phyloP scores from a whole-genome alignment of 768 basidiomycete genomes.

The Phaeotremella skinneri region DNA sequence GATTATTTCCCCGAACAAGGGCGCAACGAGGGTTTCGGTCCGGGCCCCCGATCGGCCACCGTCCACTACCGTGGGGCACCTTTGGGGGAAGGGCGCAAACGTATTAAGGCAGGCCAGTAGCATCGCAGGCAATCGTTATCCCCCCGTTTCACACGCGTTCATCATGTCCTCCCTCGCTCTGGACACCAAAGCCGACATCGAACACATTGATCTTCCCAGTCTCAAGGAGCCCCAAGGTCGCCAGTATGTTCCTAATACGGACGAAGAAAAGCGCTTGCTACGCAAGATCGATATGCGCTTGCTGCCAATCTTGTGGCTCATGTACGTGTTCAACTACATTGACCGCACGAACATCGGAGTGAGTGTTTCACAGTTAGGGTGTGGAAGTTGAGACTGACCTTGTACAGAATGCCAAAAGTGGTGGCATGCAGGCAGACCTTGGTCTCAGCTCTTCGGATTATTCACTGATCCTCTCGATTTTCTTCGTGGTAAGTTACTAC shows the following conservation, averaged over 20 bases:
- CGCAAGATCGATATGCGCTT: slow-evolving; percentile 46
- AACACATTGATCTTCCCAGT: slow-evolving; percentile 4
- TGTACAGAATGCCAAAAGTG: slow-evolving; percentile 43
- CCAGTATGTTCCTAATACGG: slow-evolving; percentile 34
- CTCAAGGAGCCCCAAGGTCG: neutral
- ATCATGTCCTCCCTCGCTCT: too few species aligned
- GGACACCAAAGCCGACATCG: slow-evolving; percentile 7
- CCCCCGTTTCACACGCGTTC: too few species aligned
- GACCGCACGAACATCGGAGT: slow-evolving; percentile 47
- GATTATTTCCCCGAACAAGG: too few species aligned
- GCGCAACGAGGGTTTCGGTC: too few species aligned
- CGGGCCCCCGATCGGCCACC: too few species aligned
- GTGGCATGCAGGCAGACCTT: slow-evolving; percentile 47
- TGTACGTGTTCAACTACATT: slow-evolving; percentile 42
- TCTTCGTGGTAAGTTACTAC: slow-evolving; percentile 47
- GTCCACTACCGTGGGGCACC: too few species aligned
- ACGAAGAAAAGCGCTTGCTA: slow-evolving; percentile 41
- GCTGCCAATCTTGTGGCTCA: slow-evolving; percentile 46
- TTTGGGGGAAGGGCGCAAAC: too few species aligned
- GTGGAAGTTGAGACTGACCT: neutral
- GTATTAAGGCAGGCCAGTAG: too few species aligned
- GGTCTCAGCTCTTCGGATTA: slow-evolving; percentile 47
- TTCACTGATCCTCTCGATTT: slow-evolving; percentile 49
- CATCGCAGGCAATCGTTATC: too few species aligned
- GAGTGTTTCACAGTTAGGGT: slow-evolving; percentile 14